phyloP scores from a whole-genome alignment of 345 rosid species.

The Murraya koenigii region DNA sequence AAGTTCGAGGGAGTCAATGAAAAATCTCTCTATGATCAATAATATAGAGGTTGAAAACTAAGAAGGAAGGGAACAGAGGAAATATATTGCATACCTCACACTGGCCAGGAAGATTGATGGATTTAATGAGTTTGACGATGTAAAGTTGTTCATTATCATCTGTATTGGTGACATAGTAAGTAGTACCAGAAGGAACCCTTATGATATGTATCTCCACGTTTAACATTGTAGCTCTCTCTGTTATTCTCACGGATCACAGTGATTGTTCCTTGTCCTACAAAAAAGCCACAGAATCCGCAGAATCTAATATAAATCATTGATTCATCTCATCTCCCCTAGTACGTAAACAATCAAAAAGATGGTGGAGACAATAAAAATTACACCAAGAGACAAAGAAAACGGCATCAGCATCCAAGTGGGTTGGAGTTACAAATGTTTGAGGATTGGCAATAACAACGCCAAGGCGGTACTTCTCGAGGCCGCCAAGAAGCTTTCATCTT shows the following conservation, averaged over 20 bases:
- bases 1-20: neutral
- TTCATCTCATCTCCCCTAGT: too few relatives aligned
- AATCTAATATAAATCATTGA: too few relatives aligned
- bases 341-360: neutral
- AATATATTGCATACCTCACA: slow-evolving; percentile 29
- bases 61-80: neutral
- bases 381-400: slow-evolving; percentile 38
- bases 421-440: slow-evolving; percentile 30
- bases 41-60: neutral
- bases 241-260: slow-evolving; percentile 24
- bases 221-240: slow-evolving; percentile 32
- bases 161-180: slow-evolving; percentile 35
- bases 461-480: slow-evolving; percentile 35
- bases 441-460: slow-evolving; percentile 34
- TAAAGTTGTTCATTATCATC: slow-evolving; percentile 35
- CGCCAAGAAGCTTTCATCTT: slow-evolving; percentile 41
- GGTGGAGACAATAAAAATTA: slow-evolving; percentile 1
- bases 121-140: slow-evolving; percentile 28
- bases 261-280: slow-evolving; percentile 44
- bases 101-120: slow-evolving; percentile 41
- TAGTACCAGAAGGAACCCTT: slow-evolving; percentile 34
- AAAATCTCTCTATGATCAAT: neutral
- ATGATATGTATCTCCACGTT: slow-evolving; percentile 39
- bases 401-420: slow-evolving; percentile 43
- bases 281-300: neutral